These are phyloP conservation scores for Daldinia bambusicola DNA, from an alignment of 495 filamentous ascomycete genomes.

Conservation along the genomic window DNA sequence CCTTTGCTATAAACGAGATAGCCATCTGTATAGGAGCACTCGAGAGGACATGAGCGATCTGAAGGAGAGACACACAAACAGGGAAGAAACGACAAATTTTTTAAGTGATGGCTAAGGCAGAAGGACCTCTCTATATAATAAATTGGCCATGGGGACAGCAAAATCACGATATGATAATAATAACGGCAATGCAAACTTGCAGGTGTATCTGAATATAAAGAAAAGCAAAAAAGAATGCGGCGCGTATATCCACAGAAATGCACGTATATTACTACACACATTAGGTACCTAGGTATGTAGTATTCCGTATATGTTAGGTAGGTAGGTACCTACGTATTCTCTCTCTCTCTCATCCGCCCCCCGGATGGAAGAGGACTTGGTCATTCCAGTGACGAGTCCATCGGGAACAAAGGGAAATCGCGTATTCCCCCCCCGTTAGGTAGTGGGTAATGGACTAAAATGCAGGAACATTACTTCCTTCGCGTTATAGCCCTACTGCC, in stretches of 20 bases:
- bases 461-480: slow-evolving; percentile 6
- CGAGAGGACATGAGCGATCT: slow-evolving; percentile 15
- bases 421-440: background rate
- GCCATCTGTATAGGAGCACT: slow-evolving; percentile 21
- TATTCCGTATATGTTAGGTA: no score
- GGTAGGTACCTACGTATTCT: slow-evolving; percentile 11
- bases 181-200: slow-evolving; percentile 10
- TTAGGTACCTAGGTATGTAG: no score
- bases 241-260: slow-evolving; percentile 25
- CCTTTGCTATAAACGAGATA: slow-evolving; percentile 33
- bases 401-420: background rate
- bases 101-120: background rate
- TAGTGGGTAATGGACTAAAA: background rate
- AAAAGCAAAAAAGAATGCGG: slow-evolving; percentile 24
- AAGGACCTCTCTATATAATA: slow-evolving; percentile 17
- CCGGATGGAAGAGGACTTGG: slow-evolving; percentile 15
- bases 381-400: background rate
- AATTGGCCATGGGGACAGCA: background rate
- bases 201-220: slow-evolving; percentile 12
- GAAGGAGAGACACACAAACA: background rate
- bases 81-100: background rate
- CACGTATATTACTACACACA: slow-evolving; percentile 1
- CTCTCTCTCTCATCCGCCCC: slow-evolving; percentile 11
- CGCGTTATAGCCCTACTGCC: background rate
- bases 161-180: background rate